Percentiles rank a stretch among this genome's conserved stretches.
phyloP scores from a whole-genome alignment of 495 filamentous ascomycete genomes.

The Monascus purpureus region DNA sequence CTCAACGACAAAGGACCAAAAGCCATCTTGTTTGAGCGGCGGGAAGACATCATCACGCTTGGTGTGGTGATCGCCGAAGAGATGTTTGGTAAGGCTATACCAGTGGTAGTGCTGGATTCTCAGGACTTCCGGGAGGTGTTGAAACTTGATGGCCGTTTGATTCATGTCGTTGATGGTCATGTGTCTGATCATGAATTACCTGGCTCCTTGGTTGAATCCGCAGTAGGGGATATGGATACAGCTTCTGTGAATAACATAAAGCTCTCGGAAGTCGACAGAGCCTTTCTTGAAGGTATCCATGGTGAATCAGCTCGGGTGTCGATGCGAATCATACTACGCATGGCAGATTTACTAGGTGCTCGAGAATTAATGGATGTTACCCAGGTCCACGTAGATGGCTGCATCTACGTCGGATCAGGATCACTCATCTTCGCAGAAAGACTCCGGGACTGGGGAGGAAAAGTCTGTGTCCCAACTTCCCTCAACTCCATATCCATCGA shows the following conservation, averaged over 20 bases:
- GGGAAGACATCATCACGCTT: slow-evolving; percentile 16
- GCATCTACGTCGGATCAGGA: slow-evolving; percentile 20
- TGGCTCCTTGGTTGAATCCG: neutral
- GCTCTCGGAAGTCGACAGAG: slow-evolving; percentile 5
- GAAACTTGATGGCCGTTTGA: too few species aligned
- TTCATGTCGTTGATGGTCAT: slow-evolving; percentile 1
- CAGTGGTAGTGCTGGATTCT: slow-evolving; percentile 9
- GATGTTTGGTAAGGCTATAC: slow-evolving; percentile 14
- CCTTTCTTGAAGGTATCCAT: slow-evolving; percentile 9
- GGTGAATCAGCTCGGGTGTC: slow-evolving; percentile 12
- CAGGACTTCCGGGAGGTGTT: slow-evolving; percentile 4
- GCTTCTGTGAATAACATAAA: neutral
- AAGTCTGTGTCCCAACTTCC: slow-evolving; percentile 13
- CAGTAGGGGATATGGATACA: too few species aligned
- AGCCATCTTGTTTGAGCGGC: slow-evolving; percentile 13
- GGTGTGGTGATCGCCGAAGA: slow-evolving; percentile 16
- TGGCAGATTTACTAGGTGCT: slow-evolving; percentile 9
- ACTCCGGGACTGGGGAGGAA: slow-evolving; percentile 9
- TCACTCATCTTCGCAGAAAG: slow-evolving; percentile 10
- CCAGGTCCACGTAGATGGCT: slow-evolving; percentile 19
- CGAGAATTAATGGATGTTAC: slow-evolving; percentile 10
- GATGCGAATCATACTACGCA: slow-evolving; percentile 12
- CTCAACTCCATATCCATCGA: slow-evolving; percentile 23
- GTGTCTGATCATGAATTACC: neutral
- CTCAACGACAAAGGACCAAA: slow-evolving; percentile 8